Base-by-base conservation (phyloP, 2,329 filamentous ascomycete genomes). In the Cercospora nicotianae region DNA sequence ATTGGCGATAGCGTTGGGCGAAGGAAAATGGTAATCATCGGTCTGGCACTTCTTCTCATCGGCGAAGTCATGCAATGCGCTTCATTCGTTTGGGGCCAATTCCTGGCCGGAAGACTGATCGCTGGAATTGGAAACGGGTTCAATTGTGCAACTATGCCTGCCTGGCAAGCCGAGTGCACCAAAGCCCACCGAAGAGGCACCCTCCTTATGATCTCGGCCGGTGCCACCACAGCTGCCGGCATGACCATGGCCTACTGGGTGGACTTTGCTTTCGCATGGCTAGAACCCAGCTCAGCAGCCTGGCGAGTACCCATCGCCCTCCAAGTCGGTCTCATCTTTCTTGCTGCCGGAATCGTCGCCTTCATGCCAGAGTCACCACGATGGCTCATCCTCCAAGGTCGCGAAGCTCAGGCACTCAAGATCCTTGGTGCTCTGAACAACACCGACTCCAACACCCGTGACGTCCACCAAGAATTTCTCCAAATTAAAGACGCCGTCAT, bases 41-140 rank as follows among this genome's bases (percentile, higher is more conserved):
- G 88, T 12, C 84, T 85, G 5, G 69, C 80, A 8, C 82, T 90
- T 69, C 86, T 89, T 82, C 79, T 87, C 23, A 64, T 88, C 36
- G 87, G 87, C 20, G 86, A 87, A 45, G 79, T 86, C 16, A 83
- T 90, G 33, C 89, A 90, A 73, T 78, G 86, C n/a, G 76, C 83
- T 10, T 80, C 83, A 1, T 85, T 82, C 70, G 74, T 79, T 66
- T 80, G 83, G 18, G 79, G 77, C 28, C 79, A 80, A 60, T 81
- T 83, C 23, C 79, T 86, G 12, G 81, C 81, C 16, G 83, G 83
- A 6, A 79, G 84, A 64, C 81, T 84, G 69, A 83, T 86, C 79
- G 77, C 87, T 81, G 78, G 81, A 0, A 77, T 82, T 39, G 81
- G 81, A 13, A 79, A 78, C 61, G 81, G 81, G 2, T 81, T 83